These are phyloP conservation scores for Cystofilobasidium bisporidii DNA, from an alignment of 768 basidiomycete genomes.

Conservation along the genomic window DNA sequence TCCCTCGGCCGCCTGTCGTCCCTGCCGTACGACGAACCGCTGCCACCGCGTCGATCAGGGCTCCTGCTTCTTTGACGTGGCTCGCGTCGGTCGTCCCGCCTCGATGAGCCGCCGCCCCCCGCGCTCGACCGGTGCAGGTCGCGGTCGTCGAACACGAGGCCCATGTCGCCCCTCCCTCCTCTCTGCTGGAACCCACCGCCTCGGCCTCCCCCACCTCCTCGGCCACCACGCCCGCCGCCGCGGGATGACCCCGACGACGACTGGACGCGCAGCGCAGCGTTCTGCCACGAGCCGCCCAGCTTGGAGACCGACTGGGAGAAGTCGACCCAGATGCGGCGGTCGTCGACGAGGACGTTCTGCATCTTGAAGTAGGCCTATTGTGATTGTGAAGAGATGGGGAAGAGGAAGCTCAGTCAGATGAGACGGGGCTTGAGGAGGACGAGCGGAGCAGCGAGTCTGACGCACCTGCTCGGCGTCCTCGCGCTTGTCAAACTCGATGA, in stretches of 20 bases:
- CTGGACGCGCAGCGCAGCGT: neutral
- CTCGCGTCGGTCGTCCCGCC: neutral
- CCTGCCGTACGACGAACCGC: too few relatives aligned
- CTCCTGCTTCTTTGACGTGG: neutral
- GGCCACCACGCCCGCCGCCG: neutral
- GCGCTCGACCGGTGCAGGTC: neutral
- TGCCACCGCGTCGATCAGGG: neutral
- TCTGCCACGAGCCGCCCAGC: neutral
- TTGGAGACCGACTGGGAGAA: slow-evolving; percentile 43
- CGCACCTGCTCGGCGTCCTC: slow-evolving; percentile 87
- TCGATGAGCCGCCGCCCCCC: too few relatives aligned
- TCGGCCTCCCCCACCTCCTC: neutral
- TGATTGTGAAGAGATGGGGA: neutral
- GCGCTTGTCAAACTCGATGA: slow-evolving; percentile 91
- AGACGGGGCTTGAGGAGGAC: too few relatives aligned
- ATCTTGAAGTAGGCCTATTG: slow-evolving; percentile 93
- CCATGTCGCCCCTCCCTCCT: neutral
- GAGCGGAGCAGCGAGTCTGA: neutral
- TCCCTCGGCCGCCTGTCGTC: too few relatives aligned
- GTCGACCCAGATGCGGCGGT: slow-evolving; percentile 97
- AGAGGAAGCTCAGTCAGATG: neutral
- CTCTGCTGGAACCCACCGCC: neutral
- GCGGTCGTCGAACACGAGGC: slow-evolving; percentile 2
- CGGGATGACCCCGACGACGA: neutral
- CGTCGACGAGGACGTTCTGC: slow-evolving; percentile 97